Evolutionary conservation across 345 rosid genomes (phyloP), one percentile per base, ranked within the genome.

Genomic region (Carallia brachiata): DNA sequence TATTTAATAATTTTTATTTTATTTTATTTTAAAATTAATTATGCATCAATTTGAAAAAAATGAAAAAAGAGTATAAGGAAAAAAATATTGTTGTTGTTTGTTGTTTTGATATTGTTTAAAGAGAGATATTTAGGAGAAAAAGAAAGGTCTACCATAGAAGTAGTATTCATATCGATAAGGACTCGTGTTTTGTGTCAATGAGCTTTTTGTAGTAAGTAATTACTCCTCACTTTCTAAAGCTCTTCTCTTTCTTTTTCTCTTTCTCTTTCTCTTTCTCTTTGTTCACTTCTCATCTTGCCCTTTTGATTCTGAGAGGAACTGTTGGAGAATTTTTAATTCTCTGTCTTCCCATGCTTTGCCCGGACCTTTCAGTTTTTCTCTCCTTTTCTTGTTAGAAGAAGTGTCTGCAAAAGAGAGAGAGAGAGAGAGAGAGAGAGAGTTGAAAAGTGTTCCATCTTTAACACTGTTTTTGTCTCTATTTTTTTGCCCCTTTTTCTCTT

Each of bases 161-260:
- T 23, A 40, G 58, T 65, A 65, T 78, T 82, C 75, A 62, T 75
- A 52, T 50, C 61, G 82, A 70, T 68, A 69, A 78, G 84, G 83
- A 81, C 84, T 62, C 40, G 61, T 75, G 63, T 55, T 23, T 23
- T 23, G 23, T 23, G 23, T 23, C 50, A 62, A 61, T n/a, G 70
- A 60, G 65, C 34, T 61, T 70, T 70, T 44, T 19, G 67, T 36
- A 36, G 62, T 27, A 13, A 65, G 74, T 69, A 60, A 65, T 66
- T 23, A 36, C 72, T 65, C 23, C 40, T 18, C 67, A 13, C 36
- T 57, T 44, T 48, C 18, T 58, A 64, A 44, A 71, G 67, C 50
- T 52, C 15, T 30, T 3, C 19, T 61, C 65, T 58, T 61, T 73
- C 63, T 19, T 52, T 66, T 69, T 65, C 50, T 39, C 6, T 23